phyloP scores from a whole-genome alignment of 805 yeast species.

The Hanseniaspora lindneri region DNA sequence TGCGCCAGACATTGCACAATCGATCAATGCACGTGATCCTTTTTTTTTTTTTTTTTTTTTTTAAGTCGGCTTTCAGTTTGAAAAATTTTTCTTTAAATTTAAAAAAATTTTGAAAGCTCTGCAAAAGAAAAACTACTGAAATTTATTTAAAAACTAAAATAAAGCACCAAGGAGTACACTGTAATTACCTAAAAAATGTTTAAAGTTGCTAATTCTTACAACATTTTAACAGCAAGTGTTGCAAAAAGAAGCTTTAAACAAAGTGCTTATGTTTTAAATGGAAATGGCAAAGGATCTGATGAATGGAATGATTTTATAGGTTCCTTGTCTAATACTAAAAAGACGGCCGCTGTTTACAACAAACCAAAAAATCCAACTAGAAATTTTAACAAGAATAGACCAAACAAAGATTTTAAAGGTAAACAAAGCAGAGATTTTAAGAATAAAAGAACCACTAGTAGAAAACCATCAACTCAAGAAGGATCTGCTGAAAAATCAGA shows the following conservation, averaged over 20 bases:
- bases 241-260: constrained; percentile 5
- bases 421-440: not conserved
- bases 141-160: no score
- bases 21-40: no score
- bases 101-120: no score
- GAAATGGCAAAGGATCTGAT: not conserved
- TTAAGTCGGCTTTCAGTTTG: no score
- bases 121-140: no score
- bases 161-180: not conserved
- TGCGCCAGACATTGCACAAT: no score
- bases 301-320: constrained; percentile 9
- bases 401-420: not conserved
- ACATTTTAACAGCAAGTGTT: not conserved
- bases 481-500: not conserved
- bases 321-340: constrained; percentile 6
- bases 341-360: not conserved
- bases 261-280: not conserved
- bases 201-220: not conserved
- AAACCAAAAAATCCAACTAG: not conserved
- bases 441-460: not conserved
- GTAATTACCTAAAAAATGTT: not conserved
- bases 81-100: no score
- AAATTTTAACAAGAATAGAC: not conserved
- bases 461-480: not conserved
- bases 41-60: no score